phyloP scores from a whole-genome alignment of 345 rosid species.

The Durio zibethinus region DNA sequence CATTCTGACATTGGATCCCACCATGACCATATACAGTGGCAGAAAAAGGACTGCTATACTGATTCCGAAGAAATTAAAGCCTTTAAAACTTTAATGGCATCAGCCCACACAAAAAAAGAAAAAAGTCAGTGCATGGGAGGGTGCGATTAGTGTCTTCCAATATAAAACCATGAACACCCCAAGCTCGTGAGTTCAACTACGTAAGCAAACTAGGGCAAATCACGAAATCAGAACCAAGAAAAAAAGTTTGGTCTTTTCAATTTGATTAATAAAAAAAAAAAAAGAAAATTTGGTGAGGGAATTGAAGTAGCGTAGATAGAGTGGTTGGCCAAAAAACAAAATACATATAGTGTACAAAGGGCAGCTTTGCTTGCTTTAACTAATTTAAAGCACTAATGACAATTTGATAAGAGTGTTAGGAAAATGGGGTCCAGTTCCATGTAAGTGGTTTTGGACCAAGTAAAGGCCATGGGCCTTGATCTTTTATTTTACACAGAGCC shows the following conservation, averaged over 20 bases:
- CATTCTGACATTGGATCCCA: slow-evolving; percentile 9
- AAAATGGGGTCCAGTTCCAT: too few relatives aligned
- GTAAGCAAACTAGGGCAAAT: slow-evolving; percentile 4
- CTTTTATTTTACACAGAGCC: too few relatives aligned
- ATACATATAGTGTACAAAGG: not conserved
- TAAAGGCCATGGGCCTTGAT: too few relatives aligned
- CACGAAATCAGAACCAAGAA: not conserved
- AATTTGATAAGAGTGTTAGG: slow-evolving; percentile 28
- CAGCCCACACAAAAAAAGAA: not conserved
- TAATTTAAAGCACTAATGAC: slow-evolving; percentile 48
- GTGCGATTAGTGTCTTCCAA: not conserved
- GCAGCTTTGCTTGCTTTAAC: slow-evolving; percentile 56
- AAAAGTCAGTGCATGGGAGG: not conserved
- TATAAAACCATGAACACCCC: not conserved
- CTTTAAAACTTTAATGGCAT: not conserved
- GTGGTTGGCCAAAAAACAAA: too few relatives aligned
- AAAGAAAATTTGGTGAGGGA: not conserved
- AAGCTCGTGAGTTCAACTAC: slow-evolving; percentile 8
- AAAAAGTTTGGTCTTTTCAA: not conserved
- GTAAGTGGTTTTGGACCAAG: too few relatives aligned
- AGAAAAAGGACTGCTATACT: not conserved
- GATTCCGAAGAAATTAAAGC: not conserved
- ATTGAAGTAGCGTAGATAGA: too few relatives aligned
- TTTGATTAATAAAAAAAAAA: not conserved
- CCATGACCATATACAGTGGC: not conserved